These are phyloP conservation scores for Monosporascus sp. DNA, from an alignment of 2,329 filamentous ascomycete species.

Conservation along the genomic window DNA sequence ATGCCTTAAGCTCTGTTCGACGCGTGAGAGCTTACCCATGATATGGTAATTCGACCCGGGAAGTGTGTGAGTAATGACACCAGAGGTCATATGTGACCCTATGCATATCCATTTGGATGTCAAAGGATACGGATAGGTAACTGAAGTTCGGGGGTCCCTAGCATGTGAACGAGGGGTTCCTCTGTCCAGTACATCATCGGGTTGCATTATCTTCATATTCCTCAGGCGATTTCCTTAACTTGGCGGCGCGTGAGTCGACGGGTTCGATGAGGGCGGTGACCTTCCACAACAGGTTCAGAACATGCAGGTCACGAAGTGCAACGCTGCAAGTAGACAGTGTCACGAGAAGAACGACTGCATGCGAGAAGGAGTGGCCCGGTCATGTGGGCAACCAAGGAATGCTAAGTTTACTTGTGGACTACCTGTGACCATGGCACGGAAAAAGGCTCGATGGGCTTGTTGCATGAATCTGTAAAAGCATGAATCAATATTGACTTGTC, in stretches of 20 bases:
- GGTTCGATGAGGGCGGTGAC: not conserved
- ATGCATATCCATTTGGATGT: not conserved
- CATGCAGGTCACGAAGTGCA: not conserved
- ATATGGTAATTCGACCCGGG: not conserved
- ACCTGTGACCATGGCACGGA: not conserved
- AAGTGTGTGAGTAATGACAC: not conserved
- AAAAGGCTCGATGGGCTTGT: not conserved
- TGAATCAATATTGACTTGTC: too few relatives aligned
- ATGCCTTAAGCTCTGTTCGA: not conserved
- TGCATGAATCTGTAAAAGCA: too few relatives aligned
- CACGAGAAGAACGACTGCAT: not conserved
- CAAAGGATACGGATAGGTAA: not conserved
- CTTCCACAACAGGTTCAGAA: not conserved
- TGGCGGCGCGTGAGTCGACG: not conserved
- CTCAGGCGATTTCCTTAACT: not conserved
- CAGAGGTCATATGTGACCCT: not conserved
- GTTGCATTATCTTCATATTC: not conserved
- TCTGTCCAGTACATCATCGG: not conserved
- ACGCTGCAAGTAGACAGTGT: not conserved
- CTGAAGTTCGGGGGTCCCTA: not conserved
- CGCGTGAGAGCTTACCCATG: not conserved
- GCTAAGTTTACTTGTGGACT: not conserved
- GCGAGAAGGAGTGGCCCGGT: too few relatives aligned
- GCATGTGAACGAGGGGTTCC: not conserved
- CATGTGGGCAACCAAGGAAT: not conserved